Percentiles rank a stretch among this genome's conserved stretches.
Conservation (phyloP, 164 flowering plant species). For the Stephania cephalantha region DNA sequence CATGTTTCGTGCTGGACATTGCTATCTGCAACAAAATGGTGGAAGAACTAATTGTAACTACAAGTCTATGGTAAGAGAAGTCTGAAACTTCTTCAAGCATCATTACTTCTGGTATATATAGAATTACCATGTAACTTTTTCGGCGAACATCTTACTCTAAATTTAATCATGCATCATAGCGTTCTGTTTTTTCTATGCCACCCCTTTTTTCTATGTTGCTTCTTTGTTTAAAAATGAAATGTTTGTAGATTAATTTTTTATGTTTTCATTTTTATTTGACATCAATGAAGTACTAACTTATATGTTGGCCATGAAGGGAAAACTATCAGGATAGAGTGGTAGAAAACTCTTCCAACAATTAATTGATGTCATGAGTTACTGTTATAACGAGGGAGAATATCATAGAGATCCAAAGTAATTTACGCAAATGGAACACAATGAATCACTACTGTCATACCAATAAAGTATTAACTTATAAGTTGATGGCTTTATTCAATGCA, state of each 20-base stretch:
- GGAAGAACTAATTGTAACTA: too few relatives aligned
- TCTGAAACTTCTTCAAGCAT: too few relatives aligned
- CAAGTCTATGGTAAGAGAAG: too few relatives aligned
- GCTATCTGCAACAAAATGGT: too few relatives aligned
- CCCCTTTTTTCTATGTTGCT: not conserved
- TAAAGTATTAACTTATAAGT: too few relatives aligned
- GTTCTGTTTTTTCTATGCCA: too few relatives aligned
- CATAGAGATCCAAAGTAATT: constrained; percentile 85
- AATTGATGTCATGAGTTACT: constrained; percentile 81
- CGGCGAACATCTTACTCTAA: too few relatives aligned
- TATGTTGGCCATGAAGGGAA: constrained; percentile 56
- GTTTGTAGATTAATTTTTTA: not conserved
- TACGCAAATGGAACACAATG: not conserved
- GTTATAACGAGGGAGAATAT: constrained; percentile 79
- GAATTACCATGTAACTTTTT: too few relatives aligned
- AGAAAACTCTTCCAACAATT: constrained; percentile 85
- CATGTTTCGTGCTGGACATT: too few relatives aligned
- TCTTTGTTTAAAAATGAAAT: not conserved
- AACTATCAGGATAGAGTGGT: constrained; percentile 54
- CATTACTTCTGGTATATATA: too few relatives aligned
- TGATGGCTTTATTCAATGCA: too few relatives aligned
- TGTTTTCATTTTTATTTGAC: not conserved
- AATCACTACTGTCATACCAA: not conserved
- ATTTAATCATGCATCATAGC: too few relatives aligned
- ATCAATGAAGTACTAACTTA: not conserved